Evolutionary conservation across 805 yeast species (phyloP).

Genomic region (Wickerhamiella allomyrinae): DNA sequence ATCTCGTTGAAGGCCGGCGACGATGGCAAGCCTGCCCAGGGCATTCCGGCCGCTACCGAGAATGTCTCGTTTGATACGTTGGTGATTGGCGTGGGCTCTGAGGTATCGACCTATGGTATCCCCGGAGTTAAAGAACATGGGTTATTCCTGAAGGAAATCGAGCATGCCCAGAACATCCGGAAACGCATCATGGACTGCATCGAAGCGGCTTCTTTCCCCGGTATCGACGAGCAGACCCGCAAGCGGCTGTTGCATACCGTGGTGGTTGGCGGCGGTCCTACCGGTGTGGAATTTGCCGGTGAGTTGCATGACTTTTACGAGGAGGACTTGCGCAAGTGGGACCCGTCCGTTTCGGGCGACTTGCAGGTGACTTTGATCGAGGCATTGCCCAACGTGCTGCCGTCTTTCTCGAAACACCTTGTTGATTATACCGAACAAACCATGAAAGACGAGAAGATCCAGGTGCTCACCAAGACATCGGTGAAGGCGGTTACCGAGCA

Average conservation of each 20-base stretch:
- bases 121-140: constrained; percentile 85
- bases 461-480: constrained; percentile 71
- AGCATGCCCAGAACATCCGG: constrained; percentile 77
- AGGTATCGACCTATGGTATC: constrained; percentile 85
- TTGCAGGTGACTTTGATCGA: constrained; percentile 75
- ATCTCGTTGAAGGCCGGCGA: constrained; percentile 29
- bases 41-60: constrained; percentile 30
- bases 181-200: constrained; percentile 70
- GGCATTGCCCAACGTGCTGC: constrained; percentile 79
- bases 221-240: constrained; percentile 55
- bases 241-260: constrained; percentile 73
- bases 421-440: constrained; percentile 63
- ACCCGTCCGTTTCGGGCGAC: constrained; percentile 73
- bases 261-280: constrained; percentile 97
- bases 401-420: constrained; percentile 30
- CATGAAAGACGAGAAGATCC: constrained; percentile 52
- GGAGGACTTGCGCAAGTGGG: constrained; percentile 79
- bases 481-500: constrained; percentile 70
- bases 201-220: constrained; percentile 76
- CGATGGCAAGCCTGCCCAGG: constrained; percentile 20
- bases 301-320: constrained; percentile 88
- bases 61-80: constrained; percentile 64
- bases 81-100: constrained; percentile 89
- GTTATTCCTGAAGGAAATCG: constrained; percentile 75
- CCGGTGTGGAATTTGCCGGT: constrained; percentile 96